Base-by-base conservation (phyloP, 331 rosid genomes). In the Malus hybrid region DNA sequence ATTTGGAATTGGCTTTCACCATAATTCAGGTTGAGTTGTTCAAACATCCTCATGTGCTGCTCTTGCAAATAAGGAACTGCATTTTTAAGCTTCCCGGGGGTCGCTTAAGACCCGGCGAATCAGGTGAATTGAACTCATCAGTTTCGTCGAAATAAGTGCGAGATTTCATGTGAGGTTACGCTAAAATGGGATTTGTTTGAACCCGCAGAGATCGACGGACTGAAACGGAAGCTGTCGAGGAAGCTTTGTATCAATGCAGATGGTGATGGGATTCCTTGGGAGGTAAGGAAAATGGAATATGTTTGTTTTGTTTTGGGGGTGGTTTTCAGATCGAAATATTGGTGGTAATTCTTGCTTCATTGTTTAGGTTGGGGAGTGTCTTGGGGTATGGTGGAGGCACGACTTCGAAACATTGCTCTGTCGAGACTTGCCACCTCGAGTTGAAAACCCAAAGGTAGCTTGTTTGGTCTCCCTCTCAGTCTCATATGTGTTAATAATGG, bases 11-110 rank as follows among this genome's bases (percentile, higher is more conserved):
- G 44, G 64, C 16, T 2, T 58, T 22, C 18, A 50, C 56, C 56
- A 15, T 66, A 56, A 66, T 77, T 80, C 87, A 94, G 98, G 97
- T 94, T 58, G 99, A 94, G 79, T 81, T 94, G 88, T 94, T 94
- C 84, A 88, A 91, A 69, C 95, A 94, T 78, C 99, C 98, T 5
- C 99, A 94, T 80, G 65, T 91, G 84, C 73, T 94, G 81, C 22
- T 94, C 56, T 83, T 90, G 81, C 99, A 92, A 94, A 79, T 90
- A 68, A 85, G 87, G 56, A 94, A 94, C 67, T 88, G 95, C 77
- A 69, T 83, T 63, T 87, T 85, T 76, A 88, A 85, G 88, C 97
- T 94, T 70, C 99, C 99, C 0, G 96, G 99, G 33, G 99, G 99
- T 53, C 96, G 91, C 61, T 85, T 94, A 70, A 91, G 95, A 58